Base-by-base conservation (phyloP, 805 yeast genomes). In the Blastobotrys robertii region DNA sequence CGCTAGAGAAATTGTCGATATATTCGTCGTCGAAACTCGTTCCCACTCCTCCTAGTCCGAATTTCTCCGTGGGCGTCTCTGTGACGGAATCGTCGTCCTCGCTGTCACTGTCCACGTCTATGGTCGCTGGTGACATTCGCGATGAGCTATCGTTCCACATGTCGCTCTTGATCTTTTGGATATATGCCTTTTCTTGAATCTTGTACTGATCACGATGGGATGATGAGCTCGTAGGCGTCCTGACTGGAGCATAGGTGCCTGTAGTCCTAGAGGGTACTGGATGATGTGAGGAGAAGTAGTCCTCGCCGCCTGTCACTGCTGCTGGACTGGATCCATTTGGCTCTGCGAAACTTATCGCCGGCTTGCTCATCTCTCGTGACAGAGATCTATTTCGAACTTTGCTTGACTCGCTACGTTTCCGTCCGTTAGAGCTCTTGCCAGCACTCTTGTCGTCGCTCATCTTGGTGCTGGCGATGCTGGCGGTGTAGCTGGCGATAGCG, bases 81-180 rank as follows among this genome's bases (percentile, higher is more conserved):
- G 53, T 38, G 8, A 44, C 49, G 12, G 50, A 58, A 6, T 53
- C 52, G 3, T 60, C 62, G 10, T 49, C 47, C 9, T 60, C 66
- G 30, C 54, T 52, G 31, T 51, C 61, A n/a, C 63, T 63, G 8
- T 62, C 64, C 4, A 38, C 40, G 25, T 19, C 25, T 19, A 19
- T 19, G 6, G 25, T 19, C 6, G 25, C 25, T 4, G 25, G 25
- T 19, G 25, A 19, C 25, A 19, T 19, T 4, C 25, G 25, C 25
- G 25, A 19, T 19, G 81, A 79, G 57, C 81, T 81, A 52, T 83
- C 92, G 58, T 82, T 85, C 3, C 67, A 72, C 33, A 68, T 64
- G 48, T 75, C 79, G 49, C 77, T 77, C 45, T 73, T 70, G 54
- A 83, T 73, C 54, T 75, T 75, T 44, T 72, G 74, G 44, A 84